Base-by-base conservation (phyloP, 2,329 filamentous ascomycete species). In the Coleophoma crateriformis region DNA sequence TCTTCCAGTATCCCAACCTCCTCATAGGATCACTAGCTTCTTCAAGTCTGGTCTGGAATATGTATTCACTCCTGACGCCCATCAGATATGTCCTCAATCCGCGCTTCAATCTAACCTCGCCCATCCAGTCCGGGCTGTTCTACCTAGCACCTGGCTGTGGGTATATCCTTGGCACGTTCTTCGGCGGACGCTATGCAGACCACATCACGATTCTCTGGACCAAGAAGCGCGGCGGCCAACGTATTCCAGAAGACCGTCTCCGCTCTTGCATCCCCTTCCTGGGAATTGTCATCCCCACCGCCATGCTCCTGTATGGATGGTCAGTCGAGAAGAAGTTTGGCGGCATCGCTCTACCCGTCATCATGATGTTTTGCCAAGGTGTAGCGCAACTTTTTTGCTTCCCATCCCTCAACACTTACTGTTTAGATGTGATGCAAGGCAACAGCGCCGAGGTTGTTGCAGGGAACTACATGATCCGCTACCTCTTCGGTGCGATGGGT, bases 381-480 rank as follows among this genome's bases (percentile, higher is more conserved):
- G 75, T 90, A 0, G 84, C 81, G 0, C 85, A 90, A 65, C 70
- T 90, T 6, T 87, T 89, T 61, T 87, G 84, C 58, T 90, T 90
- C 60, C 86, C 86, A 0, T 81, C 78, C 44, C 65, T 91, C 53
- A 90, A 91, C 64, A 88, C 87, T 0, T 91, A 94, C 67, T 91
- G 87, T 63, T 68, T 94, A 38, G 88, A 94, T 64, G 87, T 92
- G 12, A 89, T 91, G 83, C 85, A 85, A 55, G 74, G 75, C 1
- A 72, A 78, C 32, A 81, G 81, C 40, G 80, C 84, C 3, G 88
- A 94, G 61, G 86, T 92, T 3, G 81, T 89, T 40, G 87, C 87
- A 0, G 86, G 87, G 0, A 94, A 92, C 65, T 94, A 91, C 65
- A 82, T 90, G 60, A 73, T 88, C 46, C 75, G 88, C 6, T 94